These are phyloP conservation scores for Pichia pseudocactophila DNA, from an alignment of 805 yeast genomes.

Conservation along the genomic window DNA sequence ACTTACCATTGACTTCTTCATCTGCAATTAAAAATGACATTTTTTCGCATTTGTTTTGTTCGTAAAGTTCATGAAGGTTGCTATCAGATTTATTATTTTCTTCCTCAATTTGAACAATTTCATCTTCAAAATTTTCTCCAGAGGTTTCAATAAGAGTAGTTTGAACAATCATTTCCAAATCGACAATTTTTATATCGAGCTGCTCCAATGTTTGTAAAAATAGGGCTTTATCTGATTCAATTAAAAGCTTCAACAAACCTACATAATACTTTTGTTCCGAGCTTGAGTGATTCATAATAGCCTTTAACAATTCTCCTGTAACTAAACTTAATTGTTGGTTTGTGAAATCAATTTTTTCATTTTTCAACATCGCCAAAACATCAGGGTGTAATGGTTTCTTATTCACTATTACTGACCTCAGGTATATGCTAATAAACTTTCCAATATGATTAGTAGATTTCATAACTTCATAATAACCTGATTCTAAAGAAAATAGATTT, in stretches of 20 bases:
- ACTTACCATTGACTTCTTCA: conserved; percentile 30
- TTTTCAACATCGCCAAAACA: conserved; percentile 8
- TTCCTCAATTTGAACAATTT: conserved; percentile 22
- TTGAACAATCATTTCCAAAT: conserved; percentile 59
- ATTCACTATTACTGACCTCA: conserved; percentile 19
- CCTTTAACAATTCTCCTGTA: conserved; percentile 16
- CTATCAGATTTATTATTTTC: conserved; percentile 17
- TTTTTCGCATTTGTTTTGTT: conserved; percentile 11
- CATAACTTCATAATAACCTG: conserved; percentile 15
- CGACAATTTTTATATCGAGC: conserved; percentile 30
- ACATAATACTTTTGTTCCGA: conserved; percentile 21
- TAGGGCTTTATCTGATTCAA: conserved; percentile 29
- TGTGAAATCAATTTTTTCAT: conserved; percentile 12
- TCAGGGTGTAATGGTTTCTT: conserved; percentile 8
- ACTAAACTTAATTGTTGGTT: conserved; percentile 19
- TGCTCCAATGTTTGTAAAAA: conserved; percentile 33
- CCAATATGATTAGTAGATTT: conserved; percentile 13
- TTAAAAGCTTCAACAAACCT: conserved; percentile 30
- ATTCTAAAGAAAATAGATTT: conserved; percentile 13
- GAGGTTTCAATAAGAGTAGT: conserved; percentile 38
- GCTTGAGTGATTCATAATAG: conserved; percentile 8
- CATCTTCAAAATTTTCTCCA: conserved; percentile 20
- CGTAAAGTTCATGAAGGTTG: conserved; percentile 13
- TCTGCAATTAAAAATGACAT: conserved; percentile 30
- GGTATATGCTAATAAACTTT: conserved; percentile 23